Evolutionary conservation across 768 basidiomycete genomes (phyloP), one percentile per base, ranked within the genome.

Genomic region (Trametopsis cervina): DNA sequence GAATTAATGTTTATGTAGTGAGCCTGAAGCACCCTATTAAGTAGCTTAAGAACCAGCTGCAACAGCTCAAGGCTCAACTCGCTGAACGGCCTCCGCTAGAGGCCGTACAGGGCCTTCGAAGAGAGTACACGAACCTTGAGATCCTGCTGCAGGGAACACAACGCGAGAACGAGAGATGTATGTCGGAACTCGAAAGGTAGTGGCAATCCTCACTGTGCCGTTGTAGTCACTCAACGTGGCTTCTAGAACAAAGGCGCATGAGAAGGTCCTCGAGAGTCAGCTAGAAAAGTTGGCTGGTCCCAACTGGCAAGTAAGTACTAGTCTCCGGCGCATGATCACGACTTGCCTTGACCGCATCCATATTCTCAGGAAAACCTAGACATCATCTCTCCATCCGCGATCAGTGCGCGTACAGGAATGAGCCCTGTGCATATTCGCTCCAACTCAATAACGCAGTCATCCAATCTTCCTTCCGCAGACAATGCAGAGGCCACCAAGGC

Each of bases 121-220:
- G 78, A 57, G 89, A 90, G 54, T 80, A 81, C 57, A 79, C 79
- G 56, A 83, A 85, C 49, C 68, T 89, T 1, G 89, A 89, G 33
- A 69, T 91, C 15, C 69, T 91, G 2, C 65, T 89, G 0, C 78
- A 85, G 50, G 89, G 88, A 0, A 90, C 89, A 0, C 87, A 89
- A 54, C 69, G 87, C 42, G 89, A 92, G 68, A 92, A 92, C 57
- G 88, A 90, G 56, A 73, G 83, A 42, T 85, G 82, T 53, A 90
- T 91, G 89, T 72, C 77, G 0, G 86, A 89, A 50, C 69, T 89
- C 2, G 88, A 90, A 47, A 72, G 82, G 85, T 82, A 48, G 37
- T 41, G 6, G 11, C 29, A 3, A 15, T 33, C 12, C 39, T 2
- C 12, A 15, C 2, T 41, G 12, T 40, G 39, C 9, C 18, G 18